These are phyloP conservation scores for Coemansia sp. DNA, from an alignment of 192 early-diverging fungal genomes.

Conservation along the genomic window DNA sequence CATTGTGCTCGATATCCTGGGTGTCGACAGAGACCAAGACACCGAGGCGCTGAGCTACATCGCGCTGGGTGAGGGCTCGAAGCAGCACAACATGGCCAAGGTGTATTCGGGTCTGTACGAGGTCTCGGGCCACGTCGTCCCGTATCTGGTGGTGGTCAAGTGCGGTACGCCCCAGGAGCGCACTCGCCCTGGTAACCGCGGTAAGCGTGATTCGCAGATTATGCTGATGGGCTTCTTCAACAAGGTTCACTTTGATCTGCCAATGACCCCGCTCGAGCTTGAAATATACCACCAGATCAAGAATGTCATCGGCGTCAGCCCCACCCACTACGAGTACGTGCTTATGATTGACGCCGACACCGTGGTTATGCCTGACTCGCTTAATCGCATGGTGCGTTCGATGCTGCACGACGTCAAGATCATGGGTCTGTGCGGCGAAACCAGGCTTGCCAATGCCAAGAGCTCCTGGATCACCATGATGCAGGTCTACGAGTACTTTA, in stretches of 20 bases:
- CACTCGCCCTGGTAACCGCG: constrained; percentile 87
- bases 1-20: constrained; percentile 93
- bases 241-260: constrained; percentile 88
- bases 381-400: constrained; percentile 89
- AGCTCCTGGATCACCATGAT: constrained; percentile 96
- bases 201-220: constrained; percentile 98
- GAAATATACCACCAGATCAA: constrained; percentile 99
- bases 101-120: constrained; percentile 96
- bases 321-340: constrained; percentile 90
- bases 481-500: constrained; percentile 98
- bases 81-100: constrained; percentile 93
- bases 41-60: constrained; percentile 84
- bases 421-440: constrained; percentile 95
- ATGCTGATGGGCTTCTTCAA: constrained; percentile 96
- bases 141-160: constrained; percentile 92
- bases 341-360: constrained; percentile 99
- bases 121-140: constrained; percentile 82
- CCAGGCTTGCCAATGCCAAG: constrained; percentile 85
- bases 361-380: constrained; percentile 83
- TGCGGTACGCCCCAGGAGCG: constrained; percentile 81
- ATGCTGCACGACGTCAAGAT: constrained; percentile 89
- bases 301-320: constrained; percentile 95
- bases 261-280: constrained; percentile 93
- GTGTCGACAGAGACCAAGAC: constrained; percentile 81
- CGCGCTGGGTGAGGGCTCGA: constrained; percentile 80